phyloP scores from a whole-genome alignment of 805 yeast species.

The Suhomyces kilbournensis region DNA sequence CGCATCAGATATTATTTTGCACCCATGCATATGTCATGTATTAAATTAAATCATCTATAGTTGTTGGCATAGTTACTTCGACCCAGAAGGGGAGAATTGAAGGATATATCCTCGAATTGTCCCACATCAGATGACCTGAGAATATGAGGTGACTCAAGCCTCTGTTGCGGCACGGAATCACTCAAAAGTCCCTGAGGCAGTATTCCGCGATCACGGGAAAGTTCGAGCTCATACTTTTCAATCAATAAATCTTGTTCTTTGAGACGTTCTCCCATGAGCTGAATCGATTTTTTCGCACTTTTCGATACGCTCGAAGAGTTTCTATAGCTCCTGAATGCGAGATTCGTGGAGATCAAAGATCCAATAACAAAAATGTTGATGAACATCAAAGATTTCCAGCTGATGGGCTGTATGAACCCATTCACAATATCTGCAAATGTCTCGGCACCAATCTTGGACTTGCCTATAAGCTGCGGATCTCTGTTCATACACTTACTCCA shows the following conservation, averaged over 20 bases:
- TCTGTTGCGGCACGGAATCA: not conserved
- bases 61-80: not conserved
- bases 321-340: conserved; percentile 43
- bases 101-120: not conserved
- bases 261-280: conserved; percentile 1
- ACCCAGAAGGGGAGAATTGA: not conserved
- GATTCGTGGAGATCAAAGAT: conserved; percentile 48
- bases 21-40: not conserved
- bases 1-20: conserved; percentile 1
- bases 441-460: conserved; percentile 73
- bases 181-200: not conserved
- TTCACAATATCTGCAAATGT: conserved; percentile 80
- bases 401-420: conserved; percentile 68
- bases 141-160: not conserved
- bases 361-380: conserved; percentile 48
- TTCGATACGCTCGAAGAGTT: conserved; percentile 8
- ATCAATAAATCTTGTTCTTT: conserved; percentile 5
- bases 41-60: not conserved
- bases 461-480: conserved; percentile 66
- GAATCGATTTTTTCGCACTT: not conserved
- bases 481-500: conserved; percentile 84
- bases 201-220: not conserved
- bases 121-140: not conserved
- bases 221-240: not conserved
- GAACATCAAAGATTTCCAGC: conserved; percentile 62